Conservation (phyloP, 1,139 yeast genomes). For the Candida sanyaensis region DNA sequence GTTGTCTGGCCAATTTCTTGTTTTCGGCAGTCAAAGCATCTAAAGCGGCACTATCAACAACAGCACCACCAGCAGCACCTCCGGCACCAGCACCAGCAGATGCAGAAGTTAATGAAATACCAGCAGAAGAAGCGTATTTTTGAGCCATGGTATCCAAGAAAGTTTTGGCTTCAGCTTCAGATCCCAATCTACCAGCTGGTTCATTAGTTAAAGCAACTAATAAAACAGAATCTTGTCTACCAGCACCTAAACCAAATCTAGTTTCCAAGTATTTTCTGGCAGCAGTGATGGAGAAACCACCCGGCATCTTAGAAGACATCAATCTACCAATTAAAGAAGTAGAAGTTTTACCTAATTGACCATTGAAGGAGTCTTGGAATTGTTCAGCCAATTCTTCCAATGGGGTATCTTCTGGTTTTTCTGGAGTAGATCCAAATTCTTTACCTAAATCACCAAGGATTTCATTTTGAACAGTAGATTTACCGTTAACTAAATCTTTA, state of each 20-base stretch:
- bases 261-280: conserved; percentile 91
- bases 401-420: conserved; percentile 98
- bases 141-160: conserved; percentile 81
- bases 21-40: conserved; percentile 93
- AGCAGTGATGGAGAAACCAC: conserved; percentile 91
- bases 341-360: conserved; percentile 91
- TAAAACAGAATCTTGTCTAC: conserved; percentile 91
- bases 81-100: conserved; percentile 51
- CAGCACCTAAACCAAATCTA: conserved; percentile 88
- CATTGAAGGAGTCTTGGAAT: conserved; percentile 87
- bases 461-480: conserved; percentile 97
- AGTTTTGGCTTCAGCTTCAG: conserved; percentile 87
- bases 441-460: conserved; percentile 97
- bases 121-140: conserved; percentile 82
- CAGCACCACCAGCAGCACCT: conserved; percentile 79
- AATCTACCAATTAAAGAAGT: conserved; percentile 85
- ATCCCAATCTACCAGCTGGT: conserved; percentile 84
- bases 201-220: conserved; percentile 83
- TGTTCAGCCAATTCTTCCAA: conserved; percentile 92
- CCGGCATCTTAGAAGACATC: conserved; percentile 98
- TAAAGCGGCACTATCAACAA: conserved; percentile 92
- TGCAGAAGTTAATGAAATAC: conserved; percentile 74
- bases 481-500: conserved; percentile 97
- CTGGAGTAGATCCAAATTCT: conserved; percentile 97
- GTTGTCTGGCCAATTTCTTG: conserved; percentile 88